Evolutionary conservation across 805 yeast genomes (phyloP).

Genomic region (Jamesozyma hellenica): DNA sequence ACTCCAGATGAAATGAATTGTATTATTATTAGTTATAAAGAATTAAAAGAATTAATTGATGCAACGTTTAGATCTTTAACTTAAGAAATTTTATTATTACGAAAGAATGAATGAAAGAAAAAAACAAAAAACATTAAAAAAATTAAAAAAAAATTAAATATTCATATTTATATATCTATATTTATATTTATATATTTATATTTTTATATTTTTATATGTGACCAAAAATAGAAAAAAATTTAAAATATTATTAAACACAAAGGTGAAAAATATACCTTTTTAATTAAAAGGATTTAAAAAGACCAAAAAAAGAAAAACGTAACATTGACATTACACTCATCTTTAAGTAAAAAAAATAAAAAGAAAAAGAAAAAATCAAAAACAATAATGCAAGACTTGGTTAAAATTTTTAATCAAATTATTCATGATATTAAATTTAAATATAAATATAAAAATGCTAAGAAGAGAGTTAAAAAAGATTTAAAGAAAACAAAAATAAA

Average conservation of each 20-base stretch:
- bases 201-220: no score
- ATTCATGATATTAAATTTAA: neutral
- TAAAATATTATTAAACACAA: no score
- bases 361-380: neutral
- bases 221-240: no score
- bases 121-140: neutral
- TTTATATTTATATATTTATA: neutral
- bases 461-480: neutral
- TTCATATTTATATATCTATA: neutral
- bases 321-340: no score
- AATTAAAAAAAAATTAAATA: constrained; percentile 1
- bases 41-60: constrained; percentile 63
- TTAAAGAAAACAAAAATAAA: neutral
- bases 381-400: neutral
- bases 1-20: constrained; percentile 81
- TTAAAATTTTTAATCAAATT: neutral
- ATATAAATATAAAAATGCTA: no score
- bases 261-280: no score
- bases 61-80: constrained; percentile 44
- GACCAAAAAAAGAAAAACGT: no score
- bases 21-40: constrained; percentile 75
- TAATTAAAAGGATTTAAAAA: no score
- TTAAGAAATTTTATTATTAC: constrained; percentile 8
- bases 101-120: neutral
- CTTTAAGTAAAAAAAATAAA: constrained; percentile 1